Percentiles rank a stretch among this genome's conserved stretches.
These are phyloP conservation scores for Starmerella sp. DNA, from an alignment of 805 yeast species.

Conservation along the genomic window DNA sequence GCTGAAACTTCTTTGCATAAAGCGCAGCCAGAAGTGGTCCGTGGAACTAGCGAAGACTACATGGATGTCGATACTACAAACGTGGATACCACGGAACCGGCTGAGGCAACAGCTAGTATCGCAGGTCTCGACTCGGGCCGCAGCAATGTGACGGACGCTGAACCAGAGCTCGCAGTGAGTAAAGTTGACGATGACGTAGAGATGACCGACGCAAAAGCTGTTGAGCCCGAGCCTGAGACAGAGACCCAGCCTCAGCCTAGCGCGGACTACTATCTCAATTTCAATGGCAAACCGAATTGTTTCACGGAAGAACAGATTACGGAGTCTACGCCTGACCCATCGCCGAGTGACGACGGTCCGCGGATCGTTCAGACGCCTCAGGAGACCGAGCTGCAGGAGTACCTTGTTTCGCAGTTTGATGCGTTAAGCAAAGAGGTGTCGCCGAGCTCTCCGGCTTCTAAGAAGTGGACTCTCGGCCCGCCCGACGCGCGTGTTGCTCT, in stretches of 20 bases:
- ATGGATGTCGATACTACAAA: too few species aligned
- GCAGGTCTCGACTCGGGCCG: too few species aligned
- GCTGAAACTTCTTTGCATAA: too few species aligned
- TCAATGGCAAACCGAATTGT: neutral
- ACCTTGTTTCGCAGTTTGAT: neutral
- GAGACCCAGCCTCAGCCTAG: too few species aligned
- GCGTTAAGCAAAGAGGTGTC: neutral
- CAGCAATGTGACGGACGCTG: too few species aligned
- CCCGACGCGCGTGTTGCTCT: neutral
- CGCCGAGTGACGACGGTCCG: neutral
- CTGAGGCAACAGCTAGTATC: too few species aligned
- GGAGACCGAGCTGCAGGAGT: neutral
- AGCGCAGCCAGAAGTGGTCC: too few species aligned
- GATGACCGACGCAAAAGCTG: neutral
- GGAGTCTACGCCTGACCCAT: neutral
- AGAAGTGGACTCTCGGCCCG: neutral
- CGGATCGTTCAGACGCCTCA: neutral
- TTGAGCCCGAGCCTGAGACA: too few species aligned
- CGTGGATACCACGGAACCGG: too few species aligned
- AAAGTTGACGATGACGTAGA: neutral
- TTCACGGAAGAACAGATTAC: neutral
- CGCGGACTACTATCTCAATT: neutral
- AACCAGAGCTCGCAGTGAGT: too few species aligned
- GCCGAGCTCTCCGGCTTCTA: neutral
- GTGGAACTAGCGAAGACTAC: too few species aligned